These are phyloP conservation scores for Kockovaella imperatae DNA, from an alignment of 768 basidiomycete genomes.

Conservation along the genomic window DNA sequence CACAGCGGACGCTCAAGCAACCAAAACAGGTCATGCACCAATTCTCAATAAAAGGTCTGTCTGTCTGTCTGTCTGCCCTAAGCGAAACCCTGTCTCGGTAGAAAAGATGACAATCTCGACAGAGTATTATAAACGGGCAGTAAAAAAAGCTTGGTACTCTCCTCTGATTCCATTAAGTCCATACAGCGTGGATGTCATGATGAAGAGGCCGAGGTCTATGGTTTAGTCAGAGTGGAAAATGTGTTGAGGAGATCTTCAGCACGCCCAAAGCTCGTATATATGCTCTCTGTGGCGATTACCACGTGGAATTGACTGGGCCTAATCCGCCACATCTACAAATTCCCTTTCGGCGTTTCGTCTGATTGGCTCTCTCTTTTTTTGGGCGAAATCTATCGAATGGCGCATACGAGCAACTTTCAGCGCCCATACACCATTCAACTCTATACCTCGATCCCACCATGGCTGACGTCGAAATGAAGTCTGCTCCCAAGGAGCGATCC, in stretches of 20 bases:
- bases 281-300: too few species aligned
- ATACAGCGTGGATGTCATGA: constrained; percentile 4
- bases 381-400: too few species aligned
- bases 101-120: not conserved
- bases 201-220: constrained; percentile 17
- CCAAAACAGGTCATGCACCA: too few species aligned
- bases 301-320: too few species aligned
- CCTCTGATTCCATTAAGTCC: constrained; percentile 29
- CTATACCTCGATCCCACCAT: constrained; percentile 22
- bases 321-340: too few species aligned
- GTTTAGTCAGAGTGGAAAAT: constrained; percentile 31
- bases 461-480: constrained; percentile 42
- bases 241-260: constrained; percentile 23
- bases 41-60: not conserved
- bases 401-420: too few species aligned
- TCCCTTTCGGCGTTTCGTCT: too few species aligned
- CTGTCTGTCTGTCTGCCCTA: constrained; percentile 20
- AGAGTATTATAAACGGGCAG: constrained; percentile 11
- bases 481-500: constrained; percentile 28
- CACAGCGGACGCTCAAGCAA: too few species aligned
- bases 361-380: too few species aligned
- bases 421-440: not conserved
- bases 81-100: constrained; percentile 24
- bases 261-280: too few species aligned
- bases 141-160: constrained; percentile 26